Base-by-base conservation (phyloP, 2,329 filamentous ascomycete genomes). In the Byssothecium circinans region DNA sequence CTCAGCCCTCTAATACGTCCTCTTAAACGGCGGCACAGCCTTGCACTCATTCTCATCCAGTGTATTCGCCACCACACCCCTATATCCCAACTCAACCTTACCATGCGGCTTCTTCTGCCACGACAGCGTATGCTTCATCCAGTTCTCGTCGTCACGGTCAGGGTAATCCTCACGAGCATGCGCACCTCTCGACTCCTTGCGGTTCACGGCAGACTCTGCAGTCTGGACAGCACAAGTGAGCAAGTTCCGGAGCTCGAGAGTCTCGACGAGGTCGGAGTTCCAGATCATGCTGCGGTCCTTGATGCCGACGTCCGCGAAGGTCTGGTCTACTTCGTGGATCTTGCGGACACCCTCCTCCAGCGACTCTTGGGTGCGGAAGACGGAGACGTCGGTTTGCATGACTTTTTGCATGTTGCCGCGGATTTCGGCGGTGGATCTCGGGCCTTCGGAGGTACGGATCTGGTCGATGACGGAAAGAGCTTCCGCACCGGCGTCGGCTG, bases 281-380 rank as follows among this genome's bases (percentile, higher is more conserved):
- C 92, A 97, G 80, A 97, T 97, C 92, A 97, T 96, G 82, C 89
- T 95, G 75, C 94, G 88, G 75, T 97, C 92, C 84, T 96, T 95
- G 78, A 89, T 96, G 68, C 90, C 89, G 62, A 97, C 87, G 68
- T 96, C 81, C 63, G 80, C 76, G 77, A 88, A 97, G 65, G 79
- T 81, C 63, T 82, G 75, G 72, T 97, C 92, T 62, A 97, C 89
- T 61, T 90, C 85, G 57, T 77, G 84, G 73, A 97, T 94, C 80
- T 86, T 91, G 75, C 81, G 79, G 53, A 96, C 91, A 83, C 92
- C 92, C 75, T 96, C 89, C 61, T 96, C 90, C 73, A 97, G 83
- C 60, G 85, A 90, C 75, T 95, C 88, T 62, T 97, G 91, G 35
- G 89, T 96, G 72, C 92, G 84, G 88, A 97, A 97, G 50, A 97